Evolutionary conservation across 192 early-diverging fungal species (phyloP).

Genomic region (Kappamyces sp.): DNA sequence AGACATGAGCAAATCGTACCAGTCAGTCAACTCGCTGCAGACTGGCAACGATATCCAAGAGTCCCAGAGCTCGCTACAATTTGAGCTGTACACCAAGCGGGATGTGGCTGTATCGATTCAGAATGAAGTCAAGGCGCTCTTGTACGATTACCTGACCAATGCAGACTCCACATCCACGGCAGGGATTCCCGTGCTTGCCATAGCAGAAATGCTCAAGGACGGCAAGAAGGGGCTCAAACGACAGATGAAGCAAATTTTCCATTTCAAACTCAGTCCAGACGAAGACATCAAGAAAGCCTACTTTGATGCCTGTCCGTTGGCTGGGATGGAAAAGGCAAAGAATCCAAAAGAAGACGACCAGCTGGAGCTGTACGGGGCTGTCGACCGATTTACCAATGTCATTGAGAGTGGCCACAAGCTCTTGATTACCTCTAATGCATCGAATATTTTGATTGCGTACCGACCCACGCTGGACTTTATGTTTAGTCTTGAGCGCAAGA

Average conservation of each 20-base stretch:
- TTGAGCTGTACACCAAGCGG: constrained; percentile 34
- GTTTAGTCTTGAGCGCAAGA: constrained; percentile 42
- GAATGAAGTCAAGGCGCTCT: constrained; percentile 47
- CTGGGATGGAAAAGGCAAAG: not conserved
- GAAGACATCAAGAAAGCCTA: constrained; percentile 2
- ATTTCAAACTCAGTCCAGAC: not conserved
- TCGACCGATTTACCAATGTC: not conserved
- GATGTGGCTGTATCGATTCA: constrained; percentile 49
- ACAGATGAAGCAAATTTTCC: constrained; percentile 3
- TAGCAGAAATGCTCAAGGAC: constrained; percentile 43
- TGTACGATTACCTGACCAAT: constrained; percentile 48
- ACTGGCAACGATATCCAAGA: too few relatives aligned
- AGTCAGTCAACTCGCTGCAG: too few relatives aligned
- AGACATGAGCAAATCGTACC: too few relatives aligned
- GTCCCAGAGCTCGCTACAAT: not conserved
- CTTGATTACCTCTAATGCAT: constrained; percentile 58
- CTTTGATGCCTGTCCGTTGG: not conserved
- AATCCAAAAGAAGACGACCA: not conserved
- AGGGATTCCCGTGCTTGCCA: constrained; percentile 25
- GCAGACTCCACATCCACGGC: constrained; percentile 18
- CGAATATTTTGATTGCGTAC: constrained; percentile 63
- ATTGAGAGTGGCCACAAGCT: constrained; percentile 41
- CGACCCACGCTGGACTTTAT: constrained; percentile 64
- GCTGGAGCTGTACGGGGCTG: not conserved
- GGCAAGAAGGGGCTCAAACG: constrained; percentile 3